Base-by-base conservation (phyloP, 192 early-diverging fungal genomes). In the Thamnidium elegans region DNA sequence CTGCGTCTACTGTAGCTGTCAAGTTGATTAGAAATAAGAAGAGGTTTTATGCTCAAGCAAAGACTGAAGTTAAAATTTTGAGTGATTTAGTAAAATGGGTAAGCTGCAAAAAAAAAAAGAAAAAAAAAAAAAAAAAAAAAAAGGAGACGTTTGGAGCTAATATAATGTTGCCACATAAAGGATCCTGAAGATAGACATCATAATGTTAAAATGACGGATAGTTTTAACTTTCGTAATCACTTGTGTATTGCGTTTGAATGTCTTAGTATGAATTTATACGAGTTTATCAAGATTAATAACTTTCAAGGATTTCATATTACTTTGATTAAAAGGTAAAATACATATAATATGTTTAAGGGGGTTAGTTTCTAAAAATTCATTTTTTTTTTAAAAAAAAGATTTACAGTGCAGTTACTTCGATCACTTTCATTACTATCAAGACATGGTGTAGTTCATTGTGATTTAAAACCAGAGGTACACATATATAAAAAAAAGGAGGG, bases 21-120 rank as follows among this genome's bases (percentile, higher is more conserved):
- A 97, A 97, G 78, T 90, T 97, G 45, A 99, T 97, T 58, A 80
- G 94, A 53, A 99, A 97, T 80, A 94, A 95, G 84, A 92, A 91
- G 72, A 85, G 95, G 39, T 97, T 99, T 80, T 94, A 97, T 78
- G 87, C 89, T 66, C 97, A 97, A 68, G 97, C 94, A 14, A 75
- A 90, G 54, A 89, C 95, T 17, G 96, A 99, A 72, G 90, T 96
- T 53, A 95, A 95, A 72, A 94, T 99, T 53, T 79, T 99, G 55
- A 92, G 93, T 55, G 80, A 84, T 56, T 69, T 99, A 50, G 86
- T 84, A 73, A 78, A 81, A 55, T 93, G 91, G 86, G 89, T 91
- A 82, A 50, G 75, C 2, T 17, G 26, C 3, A 26, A 26, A 26
- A 26, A 26, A 26, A 26, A 26, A 26, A n/a, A n/a, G n/a, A n/a